Base-by-base conservation (phyloP, 148 eudicot species). In the Camellia granthamiana region DNA sequence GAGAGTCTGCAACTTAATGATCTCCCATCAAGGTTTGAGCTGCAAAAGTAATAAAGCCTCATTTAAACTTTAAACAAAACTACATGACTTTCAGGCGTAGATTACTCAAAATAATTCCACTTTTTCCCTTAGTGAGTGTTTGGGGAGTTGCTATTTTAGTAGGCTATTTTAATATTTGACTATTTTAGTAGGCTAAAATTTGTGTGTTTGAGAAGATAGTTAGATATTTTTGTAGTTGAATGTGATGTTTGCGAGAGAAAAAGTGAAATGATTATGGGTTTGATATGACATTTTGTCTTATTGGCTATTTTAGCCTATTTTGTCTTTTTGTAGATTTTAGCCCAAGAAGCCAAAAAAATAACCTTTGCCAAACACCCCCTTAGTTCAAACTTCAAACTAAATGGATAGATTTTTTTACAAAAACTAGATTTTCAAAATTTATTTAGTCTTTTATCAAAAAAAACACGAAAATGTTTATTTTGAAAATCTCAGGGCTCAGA, bases 21-120 rank as follows among this genome's bases (percentile, higher is more conserved):
- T 85, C 98, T 88, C 67, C 99, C 99, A 86, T 89, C 90, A 75
- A 89, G 91, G 47, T 89, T 87, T 60, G 84, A 81, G 61, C 91
- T 89, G 87, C 75, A 78, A 73, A 80, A 64, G 64, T 68, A 79
- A 70, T 41, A 84, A 71, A 42, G 59, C 49, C 41, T 41, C 55
- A 13, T 38, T 49, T 71, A 16, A 79, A 71, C 30, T 56, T 10
- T 47, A 66, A 55, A 1, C 2, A 42, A 79, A 72, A 55, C 30
- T 7, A n/a, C 54, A 77, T 55, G 15, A 65, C 63, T 63, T 65
- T 43, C 56, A 23, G 5, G 60, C 21, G 9, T 64, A 66, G 11
- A 54, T 78, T 46, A 15, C 75, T 47, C 42, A 6, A 72, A 30
- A 30, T 30, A 30, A 47, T 7, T 72, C 15, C 9, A 14, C 4